phyloP scores from a whole-genome alignment of 306 rosid genomes.

The Cicer judaicum region DNA sequence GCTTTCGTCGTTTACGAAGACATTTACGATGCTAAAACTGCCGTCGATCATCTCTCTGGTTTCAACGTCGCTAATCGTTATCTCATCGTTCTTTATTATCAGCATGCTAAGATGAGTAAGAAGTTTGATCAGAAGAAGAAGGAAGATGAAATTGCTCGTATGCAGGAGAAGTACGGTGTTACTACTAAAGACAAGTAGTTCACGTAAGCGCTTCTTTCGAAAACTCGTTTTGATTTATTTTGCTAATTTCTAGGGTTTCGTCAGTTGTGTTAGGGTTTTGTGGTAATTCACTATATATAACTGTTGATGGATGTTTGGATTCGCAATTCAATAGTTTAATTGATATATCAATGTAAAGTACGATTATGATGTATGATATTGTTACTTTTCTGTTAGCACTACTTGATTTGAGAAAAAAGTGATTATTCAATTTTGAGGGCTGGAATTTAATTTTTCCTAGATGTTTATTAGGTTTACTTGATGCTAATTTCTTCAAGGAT shows the following conservation, averaged over 20 bases:
- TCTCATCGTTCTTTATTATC: conserved; percentile 89
- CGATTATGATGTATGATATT: background rate
- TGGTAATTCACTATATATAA: background rate
- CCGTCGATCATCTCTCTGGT: conserved; percentile 95
- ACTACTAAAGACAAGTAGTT: conserved; percentile 86
- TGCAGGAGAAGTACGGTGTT: conserved; percentile 93
- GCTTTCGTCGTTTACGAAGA: conserved; percentile 98
- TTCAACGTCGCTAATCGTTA: conserved; percentile 94
- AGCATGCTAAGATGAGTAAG: conserved; percentile 97
- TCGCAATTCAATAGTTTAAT: too few species aligned
- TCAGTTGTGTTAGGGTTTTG: conserved; percentile 31
- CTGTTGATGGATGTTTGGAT: background rate
- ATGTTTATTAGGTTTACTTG: conserved; percentile 53
- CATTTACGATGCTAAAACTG: conserved; percentile 96
- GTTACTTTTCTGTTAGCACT: background rate
- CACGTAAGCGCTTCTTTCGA: background rate
- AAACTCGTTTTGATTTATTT: too few species aligned
- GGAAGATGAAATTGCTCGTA: conserved; percentile 84
- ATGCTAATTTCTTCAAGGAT: too few species aligned
- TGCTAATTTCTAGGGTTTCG: conserved; percentile 24
- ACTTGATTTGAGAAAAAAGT: background rate
- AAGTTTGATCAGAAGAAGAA: conserved; percentile 91
- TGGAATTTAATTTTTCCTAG: conserved; percentile 39
- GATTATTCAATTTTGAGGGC: conserved; percentile 23
- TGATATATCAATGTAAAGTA: too few species aligned